A percentile compares a stretch with the other conserved stretches of the same genome.
phyloP scores from a whole-genome alignment of 2,329 filamentous ascomycete species.

The Neocatenulostroma microsporum region DNA sequence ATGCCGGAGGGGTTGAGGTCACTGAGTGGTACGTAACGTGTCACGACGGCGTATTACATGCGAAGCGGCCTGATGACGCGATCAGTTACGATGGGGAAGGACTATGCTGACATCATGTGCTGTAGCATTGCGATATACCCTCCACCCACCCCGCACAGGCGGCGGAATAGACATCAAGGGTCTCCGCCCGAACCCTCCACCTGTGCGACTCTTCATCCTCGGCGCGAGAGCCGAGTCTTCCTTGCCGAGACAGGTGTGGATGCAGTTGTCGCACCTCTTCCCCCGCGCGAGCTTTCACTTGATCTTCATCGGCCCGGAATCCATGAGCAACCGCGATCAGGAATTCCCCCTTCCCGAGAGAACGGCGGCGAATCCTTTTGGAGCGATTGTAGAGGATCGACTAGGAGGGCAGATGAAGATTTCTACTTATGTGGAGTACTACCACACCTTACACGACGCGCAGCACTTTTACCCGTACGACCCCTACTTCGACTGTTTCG shows the following conservation, averaged over 20 bases:
- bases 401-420: constrained; percentile 89
- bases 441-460: constrained; percentile 88
- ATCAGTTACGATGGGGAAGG: too few relatives aligned
- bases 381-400: constrained; percentile 86
- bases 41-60: constrained; percentile 15
- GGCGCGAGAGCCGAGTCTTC: constrained; percentile 97
- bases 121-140: constrained; percentile 87
- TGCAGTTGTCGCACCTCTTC: constrained; percentile 90
- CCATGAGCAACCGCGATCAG: constrained; percentile 85
- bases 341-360: constrained; percentile 87
- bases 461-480: constrained; percentile 90
- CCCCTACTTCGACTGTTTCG: constrained; percentile 96
- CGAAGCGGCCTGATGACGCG: neutral
- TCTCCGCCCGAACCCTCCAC: constrained; percentile 73
- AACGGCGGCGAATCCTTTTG: constrained; percentile 81
- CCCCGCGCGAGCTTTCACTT: constrained; percentile 84
- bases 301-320: constrained; percentile 91
- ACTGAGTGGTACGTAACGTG: constrained; percentile 79
- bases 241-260: constrained; percentile 85
- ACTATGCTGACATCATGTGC: too few relatives aligned
- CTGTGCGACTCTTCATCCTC: constrained; percentile 84
- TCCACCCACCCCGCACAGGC: constrained; percentile 78
- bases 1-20: constrained; percentile 89
- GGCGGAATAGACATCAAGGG: constrained; percentile 67
- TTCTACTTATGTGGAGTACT: constrained; percentile 95